Conservation (phyloP, 177 flowering plant species). For the Tripterygium wilfordii region DNA sequence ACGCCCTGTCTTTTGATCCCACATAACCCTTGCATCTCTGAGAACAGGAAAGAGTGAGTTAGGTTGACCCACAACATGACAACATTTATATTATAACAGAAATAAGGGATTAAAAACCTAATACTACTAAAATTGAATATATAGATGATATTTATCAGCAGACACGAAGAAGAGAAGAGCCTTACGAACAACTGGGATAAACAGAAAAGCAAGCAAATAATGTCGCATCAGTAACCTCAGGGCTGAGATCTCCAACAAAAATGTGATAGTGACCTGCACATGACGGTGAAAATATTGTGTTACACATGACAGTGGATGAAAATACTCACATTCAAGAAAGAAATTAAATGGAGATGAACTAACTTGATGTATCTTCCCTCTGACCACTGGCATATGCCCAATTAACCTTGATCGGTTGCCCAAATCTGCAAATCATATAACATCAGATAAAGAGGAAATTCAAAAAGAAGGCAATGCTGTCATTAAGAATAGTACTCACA, state of each 20-base stretch:
- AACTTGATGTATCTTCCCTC: conserved; percentile 94
- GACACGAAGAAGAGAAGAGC: neutral
- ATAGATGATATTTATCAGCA: too few species aligned
- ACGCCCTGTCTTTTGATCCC: conserved; percentile 99
- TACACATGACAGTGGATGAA: neutral
- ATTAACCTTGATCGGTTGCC: conserved; percentile 98
- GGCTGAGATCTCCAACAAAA: conserved; percentile 95
- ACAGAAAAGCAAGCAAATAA: conserved; percentile 85
- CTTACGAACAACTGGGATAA: conserved; percentile 96
- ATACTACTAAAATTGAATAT: too few species aligned
- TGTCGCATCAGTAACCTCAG: conserved; percentile 96
- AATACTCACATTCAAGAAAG: neutral
- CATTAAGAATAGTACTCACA: conserved; percentile 45
- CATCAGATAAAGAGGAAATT: neutral
- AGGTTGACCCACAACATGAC: too few species aligned
- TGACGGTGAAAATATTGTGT: conserved; percentile 1
- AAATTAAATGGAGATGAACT: neutral
- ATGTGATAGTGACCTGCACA: conserved; percentile 79
- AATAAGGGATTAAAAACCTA: too few species aligned
- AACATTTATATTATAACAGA: too few species aligned
- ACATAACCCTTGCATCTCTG: conserved; percentile 99
- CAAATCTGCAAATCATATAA: conserved; percentile 58
- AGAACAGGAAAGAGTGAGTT: conserved; percentile 7
- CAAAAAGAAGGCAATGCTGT: neutral
- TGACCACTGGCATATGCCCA: conserved; percentile 99